These are phyloP conservation scores for Tuber melanosporum DNA, from an alignment of 495 filamentous ascomycete genomes.

Conservation along the genomic window DNA sequence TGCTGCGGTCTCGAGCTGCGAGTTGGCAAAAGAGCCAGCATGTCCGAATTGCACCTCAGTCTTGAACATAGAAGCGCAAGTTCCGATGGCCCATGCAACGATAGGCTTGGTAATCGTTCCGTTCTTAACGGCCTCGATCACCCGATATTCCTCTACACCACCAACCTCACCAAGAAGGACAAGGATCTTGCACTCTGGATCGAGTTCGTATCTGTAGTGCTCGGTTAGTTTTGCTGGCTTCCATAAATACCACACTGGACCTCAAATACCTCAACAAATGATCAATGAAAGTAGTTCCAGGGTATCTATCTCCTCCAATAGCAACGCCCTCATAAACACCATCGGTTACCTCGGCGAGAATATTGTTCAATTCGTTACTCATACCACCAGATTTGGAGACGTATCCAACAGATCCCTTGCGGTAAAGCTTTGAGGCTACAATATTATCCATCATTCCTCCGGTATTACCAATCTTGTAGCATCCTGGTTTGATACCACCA, in stretches of 20 bases:
- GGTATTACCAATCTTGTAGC: slow-evolving; percentile 99
- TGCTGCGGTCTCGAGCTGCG: slow-evolving; percentile 92
- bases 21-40: slow-evolving; percentile 97
- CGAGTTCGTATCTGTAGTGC: slow-evolving; percentile 64
- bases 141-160: slow-evolving; percentile 99
- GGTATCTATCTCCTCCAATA: slow-evolving; percentile 97
- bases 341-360: slow-evolving; percentile 87
- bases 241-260: not conserved
- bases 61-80: slow-evolving; percentile 99
- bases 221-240: slow-evolving; percentile 11
- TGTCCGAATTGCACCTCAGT: slow-evolving; percentile 99
- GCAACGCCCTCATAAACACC: slow-evolving; percentile 98
- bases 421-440: slow-evolving; percentile 98
- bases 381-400: slow-evolving; percentile 99
- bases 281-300: slow-evolving; percentile 98
- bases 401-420: slow-evolving; percentile 94
- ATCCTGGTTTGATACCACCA: slow-evolving; percentile 98
- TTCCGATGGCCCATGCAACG: slow-evolving; percentile 98
- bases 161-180: slow-evolving; percentile 94
- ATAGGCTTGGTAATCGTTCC: slow-evolving; percentile 95
- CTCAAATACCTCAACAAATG: slow-evolving; percentile 66
- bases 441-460: slow-evolving; percentile 99
- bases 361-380: slow-evolving; percentile 99
- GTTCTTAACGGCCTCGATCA: slow-evolving; percentile 93
- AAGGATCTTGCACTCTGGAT: slow-evolving; percentile 95